These are phyloP conservation scores for Metschnikowia chrysomelidarum DNA, from an alignment of 805 yeast species.

Conservation along the genomic window DNA sequence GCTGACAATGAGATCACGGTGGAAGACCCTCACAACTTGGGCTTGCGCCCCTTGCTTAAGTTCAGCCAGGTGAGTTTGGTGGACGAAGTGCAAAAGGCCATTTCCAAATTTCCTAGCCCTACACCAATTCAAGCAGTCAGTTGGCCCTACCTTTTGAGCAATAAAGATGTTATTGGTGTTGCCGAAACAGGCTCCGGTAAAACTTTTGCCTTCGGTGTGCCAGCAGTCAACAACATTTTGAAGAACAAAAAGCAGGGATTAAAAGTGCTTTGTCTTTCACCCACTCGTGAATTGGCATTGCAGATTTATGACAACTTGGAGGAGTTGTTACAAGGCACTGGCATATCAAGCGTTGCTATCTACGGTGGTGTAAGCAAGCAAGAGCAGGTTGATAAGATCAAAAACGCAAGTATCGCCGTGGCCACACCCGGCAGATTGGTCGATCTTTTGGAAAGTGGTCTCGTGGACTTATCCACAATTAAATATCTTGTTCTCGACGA, in stretches of 20 bases:
- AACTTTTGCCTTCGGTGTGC: slow-evolving; percentile 96
- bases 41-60: slow-evolving; percentile 64
- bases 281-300: slow-evolving; percentile 95
- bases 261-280: slow-evolving; percentile 83
- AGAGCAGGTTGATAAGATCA: slow-evolving; percentile 74
- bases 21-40: slow-evolving; percentile 59
- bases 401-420: slow-evolving; percentile 72
- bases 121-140: slow-evolving; percentile 94
- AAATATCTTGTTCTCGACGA: slow-evolving; percentile 89
- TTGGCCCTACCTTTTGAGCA: slow-evolving; percentile 84
- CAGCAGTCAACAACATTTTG: slow-evolving; percentile 78
- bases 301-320: slow-evolving; percentile 87
- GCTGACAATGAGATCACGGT: slow-evolving; percentile 73
- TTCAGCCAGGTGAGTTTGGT: slow-evolving; percentile 60
- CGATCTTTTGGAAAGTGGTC: slow-evolving; percentile 87
- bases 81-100: slow-evolving; percentile 53
- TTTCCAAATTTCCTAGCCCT: slow-evolving; percentile 79
- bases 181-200: slow-evolving; percentile 99
- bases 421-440: slow-evolving; percentile 98
- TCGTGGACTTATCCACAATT: slow-evolving; percentile 64
- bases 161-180: slow-evolving; percentile 89
- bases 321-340: slow-evolving; percentile 57
- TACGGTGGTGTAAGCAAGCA: slow-evolving; percentile 98
- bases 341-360: slow-evolving; percentile 73
- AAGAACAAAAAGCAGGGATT: slow-evolving; percentile 48